These are phyloP conservation scores for Tuber aestivum DNA, from an alignment of 495 filamentous ascomycete genomes.

Conservation along the genomic window DNA sequence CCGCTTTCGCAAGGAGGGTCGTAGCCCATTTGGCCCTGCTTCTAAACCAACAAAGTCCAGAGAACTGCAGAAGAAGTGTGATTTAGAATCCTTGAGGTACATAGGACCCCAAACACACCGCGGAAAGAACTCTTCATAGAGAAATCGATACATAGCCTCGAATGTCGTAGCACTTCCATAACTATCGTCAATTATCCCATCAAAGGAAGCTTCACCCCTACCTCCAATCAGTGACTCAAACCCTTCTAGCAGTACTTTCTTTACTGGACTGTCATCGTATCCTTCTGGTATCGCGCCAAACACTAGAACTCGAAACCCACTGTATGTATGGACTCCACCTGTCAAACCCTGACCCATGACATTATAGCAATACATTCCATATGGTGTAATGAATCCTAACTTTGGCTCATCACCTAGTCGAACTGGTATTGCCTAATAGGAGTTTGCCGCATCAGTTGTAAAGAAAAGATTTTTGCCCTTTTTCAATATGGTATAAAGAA, in stretches of 20 bases:
- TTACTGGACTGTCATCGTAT: background rate
- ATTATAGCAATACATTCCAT: too few relatives aligned
- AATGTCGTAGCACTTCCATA: background rate
- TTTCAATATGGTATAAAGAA: background rate
- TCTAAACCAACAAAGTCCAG: background rate
- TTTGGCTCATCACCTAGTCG: background rate
- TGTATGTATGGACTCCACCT: background rate
- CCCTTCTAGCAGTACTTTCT: too few relatives aligned
- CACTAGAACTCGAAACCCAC: background rate
- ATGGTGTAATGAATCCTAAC: background rate
- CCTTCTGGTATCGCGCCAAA: background rate
- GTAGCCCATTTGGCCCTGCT: background rate
- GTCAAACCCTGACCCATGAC: background rate
- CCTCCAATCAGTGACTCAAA: background rate
- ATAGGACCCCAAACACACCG: background rate
- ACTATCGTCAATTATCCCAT: background rate
- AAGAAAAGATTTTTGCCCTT: background rate
- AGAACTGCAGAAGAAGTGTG: background rate
- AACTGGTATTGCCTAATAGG: background rate
- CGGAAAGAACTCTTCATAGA: background rate
- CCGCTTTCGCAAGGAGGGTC: background rate
- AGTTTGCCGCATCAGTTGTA: background rate
- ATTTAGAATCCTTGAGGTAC: background rate
- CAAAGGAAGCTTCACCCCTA: background rate
- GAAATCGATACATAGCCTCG: background rate